Percentiles rank a stretch among this genome's conserved stretches.
These are phyloP conservation scores for Boletus hoseneyae DNA, from an alignment of 1,284 basidiomycete genomes.

Conservation along the genomic window DNA sequence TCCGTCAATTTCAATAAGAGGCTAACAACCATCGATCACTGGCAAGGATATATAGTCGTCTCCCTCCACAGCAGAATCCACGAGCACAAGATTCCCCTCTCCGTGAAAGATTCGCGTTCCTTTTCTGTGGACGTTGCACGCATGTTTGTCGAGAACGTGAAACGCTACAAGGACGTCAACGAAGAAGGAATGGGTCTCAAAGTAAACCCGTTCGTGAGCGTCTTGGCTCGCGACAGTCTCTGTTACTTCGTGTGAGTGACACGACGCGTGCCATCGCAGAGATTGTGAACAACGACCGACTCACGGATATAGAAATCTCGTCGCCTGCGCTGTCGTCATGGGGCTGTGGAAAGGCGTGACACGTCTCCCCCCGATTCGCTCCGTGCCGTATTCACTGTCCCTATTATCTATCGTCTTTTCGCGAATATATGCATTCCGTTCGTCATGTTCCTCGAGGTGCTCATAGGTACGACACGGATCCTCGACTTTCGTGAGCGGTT, in stretches of 20 bases:
- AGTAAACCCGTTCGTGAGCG: conserved; percentile 23
- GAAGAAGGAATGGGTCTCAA: conserved; percentile 3
- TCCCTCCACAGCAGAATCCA: no score
- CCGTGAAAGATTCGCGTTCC: no score
- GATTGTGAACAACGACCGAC: background rate
- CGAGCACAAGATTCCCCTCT: no score
- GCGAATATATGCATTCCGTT: conserved; percentile 33
- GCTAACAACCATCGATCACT: no score
- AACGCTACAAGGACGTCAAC: background rate
- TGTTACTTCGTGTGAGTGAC: conserved; percentile 31
- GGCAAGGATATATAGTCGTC: no score
- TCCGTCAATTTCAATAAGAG: no score
- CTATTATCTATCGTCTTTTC: background rate
- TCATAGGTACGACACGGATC: conserved; percentile 33
- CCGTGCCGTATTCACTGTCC: background rate
- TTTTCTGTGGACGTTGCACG: no score
- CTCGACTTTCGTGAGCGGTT: conserved; percentile 32
- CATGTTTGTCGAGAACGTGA: conserved; percentile 16
- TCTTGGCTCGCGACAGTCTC: conserved; percentile 30
- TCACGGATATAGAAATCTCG: conserved; percentile 24
- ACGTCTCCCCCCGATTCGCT: background rate
- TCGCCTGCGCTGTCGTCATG: conserved; percentile 24
- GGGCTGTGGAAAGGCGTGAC: conserved; percentile 27
- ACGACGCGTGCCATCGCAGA: background rate
- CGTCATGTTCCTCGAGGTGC: conserved; percentile 32